These are phyloP conservation scores for Grosmannia serpens DNA, from an alignment of 2,329 filamentous ascomycete species.

Conservation along the genomic window DNA sequence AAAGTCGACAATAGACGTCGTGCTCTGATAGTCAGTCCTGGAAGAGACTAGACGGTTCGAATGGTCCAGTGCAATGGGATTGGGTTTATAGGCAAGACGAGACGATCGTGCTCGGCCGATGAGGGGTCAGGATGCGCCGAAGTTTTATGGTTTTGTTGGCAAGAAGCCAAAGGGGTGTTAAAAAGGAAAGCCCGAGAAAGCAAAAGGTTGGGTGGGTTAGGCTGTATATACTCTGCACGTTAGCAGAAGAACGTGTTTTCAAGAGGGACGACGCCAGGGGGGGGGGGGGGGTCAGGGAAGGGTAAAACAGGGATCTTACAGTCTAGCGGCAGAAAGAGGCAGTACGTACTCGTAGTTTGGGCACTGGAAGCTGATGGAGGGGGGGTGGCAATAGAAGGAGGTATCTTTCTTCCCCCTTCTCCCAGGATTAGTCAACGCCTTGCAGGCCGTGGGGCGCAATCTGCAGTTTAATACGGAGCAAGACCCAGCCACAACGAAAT, in stretches of 20 bases:
- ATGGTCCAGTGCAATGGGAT: constrained; percentile 18
- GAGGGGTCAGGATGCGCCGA: background rate
- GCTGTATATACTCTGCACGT: constrained; percentile 2
- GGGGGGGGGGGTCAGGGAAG: background rate
- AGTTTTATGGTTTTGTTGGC: constrained; percentile 4
- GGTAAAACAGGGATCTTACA: constrained; percentile 9
- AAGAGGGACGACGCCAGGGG: constrained; percentile 1
- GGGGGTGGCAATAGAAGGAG: constrained; percentile 13
- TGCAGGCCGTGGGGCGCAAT: constrained; percentile 1
- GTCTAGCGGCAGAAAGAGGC: constrained; percentile 1
- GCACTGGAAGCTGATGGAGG: constrained; percentile 7
- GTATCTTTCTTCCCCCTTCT: constrained; percentile 4
- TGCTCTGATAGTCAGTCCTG: constrained; percentile 24
- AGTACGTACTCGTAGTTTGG: constrained; percentile 1
- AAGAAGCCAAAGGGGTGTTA: constrained; percentile 7
- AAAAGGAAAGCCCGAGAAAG: background rate
- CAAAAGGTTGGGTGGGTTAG: constrained; percentile 5
- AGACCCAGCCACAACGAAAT: constrained; percentile 1
- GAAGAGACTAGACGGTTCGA: constrained; percentile 26
- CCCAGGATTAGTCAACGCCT: constrained; percentile 12
- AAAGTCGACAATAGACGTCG: constrained; percentile 25
- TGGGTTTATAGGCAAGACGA: background rate
- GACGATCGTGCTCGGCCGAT: constrained; percentile 4
- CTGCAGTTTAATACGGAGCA: background rate
- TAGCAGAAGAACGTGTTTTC: background rate